Percentiles rank a stretch among this genome's conserved stretches.
Evolutionary conservation across 2,329 filamentous ascomycete genomes (phyloP).

Genomic region (Botrytis porri): DNA sequence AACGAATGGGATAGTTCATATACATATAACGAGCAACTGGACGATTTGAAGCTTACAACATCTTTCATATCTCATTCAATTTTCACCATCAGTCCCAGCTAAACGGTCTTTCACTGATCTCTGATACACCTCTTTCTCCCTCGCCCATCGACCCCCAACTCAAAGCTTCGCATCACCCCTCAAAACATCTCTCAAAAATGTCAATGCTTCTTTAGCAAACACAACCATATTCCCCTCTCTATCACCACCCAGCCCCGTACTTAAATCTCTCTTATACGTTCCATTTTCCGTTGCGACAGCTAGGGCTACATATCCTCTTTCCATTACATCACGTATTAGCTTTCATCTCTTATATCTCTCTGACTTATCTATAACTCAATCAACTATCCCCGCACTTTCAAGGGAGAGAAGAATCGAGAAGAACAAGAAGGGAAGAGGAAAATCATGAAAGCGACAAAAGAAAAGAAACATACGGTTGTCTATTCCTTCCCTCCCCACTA

Average conservation of each 20-base stretch:
- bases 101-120: not conserved
- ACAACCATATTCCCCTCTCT: conserved; percentile 60
- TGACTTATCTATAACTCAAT: no score
- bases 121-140: not conserved
- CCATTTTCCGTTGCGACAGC: conserved; percentile 55
- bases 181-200: conserved; percentile 55
- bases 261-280: conserved; percentile 51
- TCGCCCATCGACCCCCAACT: not conserved
- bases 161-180: conserved; percentile 39
- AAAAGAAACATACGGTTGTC: conserved; percentile 47
- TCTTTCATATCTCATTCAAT: not conserved
- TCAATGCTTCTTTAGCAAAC: conserved; percentile 58
- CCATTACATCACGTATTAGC: not conserved
- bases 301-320: conserved; percentile 59
- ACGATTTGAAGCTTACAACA: not conserved
- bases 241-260: conserved; percentile 52
- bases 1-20: not conserved
- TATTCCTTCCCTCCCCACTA: conserved; percentile 53
- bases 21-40: not conserved
- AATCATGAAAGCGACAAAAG: not conserved
- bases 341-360: not conserved
- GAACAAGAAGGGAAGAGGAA: not conserved
- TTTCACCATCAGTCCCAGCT: not conserved
- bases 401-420: not conserved
- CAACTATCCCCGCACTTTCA: not conserved